phyloP scores from a whole-genome alignment of 2,329 filamentous ascomycete genomes.

The Hyphodiscus sp. region DNA sequence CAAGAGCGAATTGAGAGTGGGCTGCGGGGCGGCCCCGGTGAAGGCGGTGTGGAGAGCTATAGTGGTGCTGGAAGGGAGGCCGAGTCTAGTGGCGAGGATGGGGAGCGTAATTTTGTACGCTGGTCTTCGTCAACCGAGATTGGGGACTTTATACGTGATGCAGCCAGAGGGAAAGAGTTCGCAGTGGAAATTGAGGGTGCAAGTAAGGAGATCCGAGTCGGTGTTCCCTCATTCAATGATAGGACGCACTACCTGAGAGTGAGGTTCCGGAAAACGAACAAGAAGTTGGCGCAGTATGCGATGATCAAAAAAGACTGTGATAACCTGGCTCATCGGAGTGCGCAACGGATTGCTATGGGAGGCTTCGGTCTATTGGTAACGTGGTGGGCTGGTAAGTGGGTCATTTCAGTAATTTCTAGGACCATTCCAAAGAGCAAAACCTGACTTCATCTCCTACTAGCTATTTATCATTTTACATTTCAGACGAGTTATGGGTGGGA shows the following conservation, averaged over 20 bases:
- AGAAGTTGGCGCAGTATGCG: constrained; percentile 61
- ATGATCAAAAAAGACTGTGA: constrained; percentile 80
- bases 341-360: constrained; percentile 71
- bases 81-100: neutral
- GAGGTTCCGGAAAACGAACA: constrained; percentile 64
- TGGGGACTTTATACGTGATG: constrained; percentile 89
- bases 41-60: constrained; percentile 62
- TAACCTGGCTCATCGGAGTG: constrained; percentile 65
- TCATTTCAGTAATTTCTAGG: no score
- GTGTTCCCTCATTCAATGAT: constrained; percentile 82
- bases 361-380: constrained; percentile 66
- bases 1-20: constrained; percentile 36
- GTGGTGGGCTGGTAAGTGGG: constrained; percentile 47
- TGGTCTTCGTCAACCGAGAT: constrained; percentile 89
- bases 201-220: constrained; percentile 62
- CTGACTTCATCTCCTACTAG: constrained; percentile 7
- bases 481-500: constrained; percentile 81
- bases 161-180: constrained; percentile 78
- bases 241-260: constrained; percentile 84
- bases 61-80: constrained; percentile 61
- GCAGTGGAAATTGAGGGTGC: constrained; percentile 74
- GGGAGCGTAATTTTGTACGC: constrained; percentile 60
- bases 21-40: constrained; percentile 41
- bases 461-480: constrained; percentile 68
- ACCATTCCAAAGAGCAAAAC: no score